Percentiles rank a stretch among this genome's conserved stretches.
Evolutionary conservation across 306 rosid genomes (phyloP).

Genomic region (Benincasa hispida): DNA sequence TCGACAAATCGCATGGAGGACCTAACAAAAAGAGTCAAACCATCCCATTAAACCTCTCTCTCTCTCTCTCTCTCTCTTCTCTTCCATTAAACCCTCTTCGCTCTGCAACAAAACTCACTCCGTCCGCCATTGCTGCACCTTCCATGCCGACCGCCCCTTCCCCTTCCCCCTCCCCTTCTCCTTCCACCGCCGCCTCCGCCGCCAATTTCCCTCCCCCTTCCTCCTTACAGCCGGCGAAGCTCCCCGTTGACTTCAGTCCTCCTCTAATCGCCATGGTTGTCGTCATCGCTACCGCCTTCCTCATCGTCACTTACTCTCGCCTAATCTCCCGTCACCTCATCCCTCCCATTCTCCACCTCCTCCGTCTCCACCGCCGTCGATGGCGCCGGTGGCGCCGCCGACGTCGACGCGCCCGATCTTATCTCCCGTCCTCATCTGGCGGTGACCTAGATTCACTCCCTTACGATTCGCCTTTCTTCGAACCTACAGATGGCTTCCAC

Average conservation of each 20-base stretch:
- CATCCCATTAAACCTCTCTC: conserved; percentile 1
- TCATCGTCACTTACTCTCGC: conserved; percentile 74
- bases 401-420: conserved; percentile 21
- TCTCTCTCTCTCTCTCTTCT: background rate
- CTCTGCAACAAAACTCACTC: background rate
- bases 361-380: conserved; percentile 27
- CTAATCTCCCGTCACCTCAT: conserved; percentile 71
- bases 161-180: conserved; percentile 12
- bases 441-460: conserved; percentile 72
- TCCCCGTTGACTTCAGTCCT: conserved; percentile 72
- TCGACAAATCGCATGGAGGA: conserved; percentile 6
- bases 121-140: background rate
- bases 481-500: conserved; percentile 29
- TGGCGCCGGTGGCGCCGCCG: conserved; percentile 32
- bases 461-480: conserved; percentile 59
- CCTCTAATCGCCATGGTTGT: conserved; percentile 89
- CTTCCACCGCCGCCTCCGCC: background rate
- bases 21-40: conserved; percentile 13
- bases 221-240: conserved; percentile 25
- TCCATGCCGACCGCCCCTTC: background rate
- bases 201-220: background rate
- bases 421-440: conserved; percentile 46
- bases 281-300: conserved; percentile 69
- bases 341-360: conserved; percentile 33
- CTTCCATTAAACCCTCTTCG: background rate